These are phyloP conservation scores for Suillus occidentalis DNA, from an alignment of 768 basidiomycete species.

Conservation along the genomic window DNA sequence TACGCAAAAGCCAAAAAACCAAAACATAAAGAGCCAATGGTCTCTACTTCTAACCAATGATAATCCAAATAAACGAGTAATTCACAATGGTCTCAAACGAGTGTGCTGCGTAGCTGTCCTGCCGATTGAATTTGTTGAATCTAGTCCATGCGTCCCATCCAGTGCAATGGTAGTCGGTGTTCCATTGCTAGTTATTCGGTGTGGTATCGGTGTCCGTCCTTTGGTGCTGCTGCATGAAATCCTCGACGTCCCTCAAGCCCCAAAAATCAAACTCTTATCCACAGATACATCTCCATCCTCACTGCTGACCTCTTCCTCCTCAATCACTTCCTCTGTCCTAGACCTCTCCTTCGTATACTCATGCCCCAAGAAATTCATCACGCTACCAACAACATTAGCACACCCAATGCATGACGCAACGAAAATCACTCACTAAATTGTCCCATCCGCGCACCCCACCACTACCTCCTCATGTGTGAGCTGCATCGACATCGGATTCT, in stretches of 20 bases:
- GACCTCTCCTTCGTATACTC: constrained; percentile 43
- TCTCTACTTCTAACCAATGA: too few relatives aligned
- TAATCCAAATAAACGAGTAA: neutral
- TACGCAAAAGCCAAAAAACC: neutral
- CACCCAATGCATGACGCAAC: neutral
- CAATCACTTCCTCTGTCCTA: neutral
- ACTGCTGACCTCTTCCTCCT: neutral
- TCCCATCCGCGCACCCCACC: constrained; percentile 85
- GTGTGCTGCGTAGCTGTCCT: neutral
- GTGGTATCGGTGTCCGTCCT: neutral
- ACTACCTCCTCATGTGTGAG: constrained; percentile 89
- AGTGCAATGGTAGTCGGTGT: neutral
- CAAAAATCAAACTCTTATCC: neutral
- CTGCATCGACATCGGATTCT: constrained; percentile 95
- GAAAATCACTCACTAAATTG: constrained; percentile 75
- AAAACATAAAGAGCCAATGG: neutral
- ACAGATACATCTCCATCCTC: neutral
- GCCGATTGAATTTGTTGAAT: neutral
- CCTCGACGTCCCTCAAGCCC: neutral
- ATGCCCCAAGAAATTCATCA: constrained; percentile 64
- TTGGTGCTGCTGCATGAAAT: neutral
- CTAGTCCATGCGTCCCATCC: neutral
- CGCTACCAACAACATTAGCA: constrained; percentile 35
- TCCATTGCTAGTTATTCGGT: neutral
- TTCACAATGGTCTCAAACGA: neutral